Evolutionary conservation across 2,329 filamentous ascomycete species (phyloP), one percentile per base, ranked within the genome.

Genomic region (Madurella fahalii): DNA sequence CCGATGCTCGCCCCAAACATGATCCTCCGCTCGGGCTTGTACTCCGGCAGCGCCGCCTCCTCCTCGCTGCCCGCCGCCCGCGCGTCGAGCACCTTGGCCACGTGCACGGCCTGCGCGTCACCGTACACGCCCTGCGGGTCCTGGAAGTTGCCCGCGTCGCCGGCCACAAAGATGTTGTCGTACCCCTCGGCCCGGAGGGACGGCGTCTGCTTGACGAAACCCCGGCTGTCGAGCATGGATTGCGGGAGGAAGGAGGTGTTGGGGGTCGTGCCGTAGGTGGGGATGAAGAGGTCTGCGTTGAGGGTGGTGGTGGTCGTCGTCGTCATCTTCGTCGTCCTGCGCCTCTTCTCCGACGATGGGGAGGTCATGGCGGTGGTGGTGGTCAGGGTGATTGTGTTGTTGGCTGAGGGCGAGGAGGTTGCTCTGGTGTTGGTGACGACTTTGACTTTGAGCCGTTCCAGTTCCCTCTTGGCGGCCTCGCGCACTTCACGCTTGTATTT

Each of bases 361-460:
- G n/a, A n/a, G n/a, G n/a, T n/a, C n/a, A n/a, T n/a, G n/a, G 31
- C 43, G 16, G 50, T 44, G 16, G 46, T 30, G 12, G 41, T 44
- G 16, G 47, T 31, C 11, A 52, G 47, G 5, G 56, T 51, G 49
- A 52, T 54, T 32, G 58, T 55, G 40, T 47, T 46, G 45, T 25
- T 15, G 13, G 47, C 17, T 9, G 40, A 43, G 2, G 53, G 30
- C 20, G 50, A 25, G 31, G 46, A 37, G 31, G 64, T 61, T 34
- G 79, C 72, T 16, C 66, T 72, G 7, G 72, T 70, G 62, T 70
- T 70, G 57, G 68, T 61, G 18, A 78, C 59, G 39, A 74, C 59
- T 53, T 71, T 70, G 58, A 79, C 74, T 15, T 72, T 72, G 44
- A 79, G 71, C 50, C 69, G 72, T 61, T 70, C 65, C 8, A 81